Conservation (phyloP, 768 basidiomycete genomes). For the Cystofilobasidium macerans region DNA sequence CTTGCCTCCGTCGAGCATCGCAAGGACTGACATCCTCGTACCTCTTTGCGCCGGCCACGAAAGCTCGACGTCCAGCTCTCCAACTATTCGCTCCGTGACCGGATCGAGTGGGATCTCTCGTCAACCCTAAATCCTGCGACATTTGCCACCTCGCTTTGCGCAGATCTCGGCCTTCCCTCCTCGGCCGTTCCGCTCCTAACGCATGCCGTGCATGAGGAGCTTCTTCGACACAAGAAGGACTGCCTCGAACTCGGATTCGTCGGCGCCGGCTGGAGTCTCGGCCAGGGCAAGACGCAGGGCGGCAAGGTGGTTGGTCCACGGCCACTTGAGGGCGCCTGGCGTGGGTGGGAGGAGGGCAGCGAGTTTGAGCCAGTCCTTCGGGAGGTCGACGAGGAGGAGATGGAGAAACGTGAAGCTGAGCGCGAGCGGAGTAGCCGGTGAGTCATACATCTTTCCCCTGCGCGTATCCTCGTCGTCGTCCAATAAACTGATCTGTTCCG, state of each 20-base stretch:
- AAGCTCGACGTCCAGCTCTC: conserved; percentile 97
- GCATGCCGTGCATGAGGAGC: conserved; percentile 88
- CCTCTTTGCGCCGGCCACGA: background rate
- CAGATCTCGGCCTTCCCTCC: conserved; percentile 75
- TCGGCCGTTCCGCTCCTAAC: conserved; percentile 81
- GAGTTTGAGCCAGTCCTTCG: conserved; percentile 83
- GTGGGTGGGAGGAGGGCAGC: conserved; percentile 86
- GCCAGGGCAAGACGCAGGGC: conserved; percentile 19
- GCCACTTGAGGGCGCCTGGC: conserved; percentile 74
- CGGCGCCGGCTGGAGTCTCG: conserved; percentile 43
- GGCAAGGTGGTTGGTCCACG: conserved; percentile 45
- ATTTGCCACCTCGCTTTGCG: conserved; percentile 67
- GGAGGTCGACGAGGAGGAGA: conserved; percentile 76
- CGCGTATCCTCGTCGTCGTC: background rate
- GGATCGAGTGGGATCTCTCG: conserved; percentile 97
- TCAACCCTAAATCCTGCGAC: conserved; percentile 72
- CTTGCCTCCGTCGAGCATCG: background rate
- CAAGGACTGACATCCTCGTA: background rate
- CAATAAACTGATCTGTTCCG: background rate
- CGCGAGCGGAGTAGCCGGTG: conserved; percentile 56
- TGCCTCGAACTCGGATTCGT: conserved; percentile 89
- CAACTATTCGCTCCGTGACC: conserved; percentile 78
- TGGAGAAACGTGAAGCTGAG: conserved; percentile 79
- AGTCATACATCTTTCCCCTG: background rate
- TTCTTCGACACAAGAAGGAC: conserved; percentile 89